Evolutionary conservation across 352 stramenopile genomes (phyloP).

Genomic region (Lagenidium giganteum): DNA sequence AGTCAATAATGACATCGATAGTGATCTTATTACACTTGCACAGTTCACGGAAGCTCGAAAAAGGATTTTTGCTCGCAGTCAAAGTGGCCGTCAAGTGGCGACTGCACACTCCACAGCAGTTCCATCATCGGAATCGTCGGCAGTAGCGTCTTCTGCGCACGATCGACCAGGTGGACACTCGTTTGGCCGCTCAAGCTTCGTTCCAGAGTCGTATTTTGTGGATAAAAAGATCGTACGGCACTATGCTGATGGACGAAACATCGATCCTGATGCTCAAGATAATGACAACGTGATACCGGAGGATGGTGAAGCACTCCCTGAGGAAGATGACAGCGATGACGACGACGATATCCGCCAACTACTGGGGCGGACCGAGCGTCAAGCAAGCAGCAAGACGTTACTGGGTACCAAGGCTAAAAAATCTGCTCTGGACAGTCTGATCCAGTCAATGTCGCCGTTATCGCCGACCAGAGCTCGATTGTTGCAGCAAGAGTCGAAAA

Average conservation of each 20-base stretch:
- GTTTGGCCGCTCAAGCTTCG: conserved; percentile 17
- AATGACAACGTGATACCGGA: conserved; percentile 8
- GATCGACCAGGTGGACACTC: conserved; percentile 6
- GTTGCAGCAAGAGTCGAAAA: conserved; percentile 30
- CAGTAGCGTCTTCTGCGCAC: conserved; percentile 7
- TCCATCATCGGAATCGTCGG: conserved; percentile 8
- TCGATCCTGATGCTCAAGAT: not conserved
- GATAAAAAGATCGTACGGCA: no score
- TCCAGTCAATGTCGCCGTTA: conserved; percentile 16
- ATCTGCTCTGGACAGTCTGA: conserved; percentile 38
- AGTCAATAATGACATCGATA: not conserved
- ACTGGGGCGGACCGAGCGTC: not conserved
- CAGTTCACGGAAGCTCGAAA: conserved; percentile 30
- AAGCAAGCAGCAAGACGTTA: not conserved
- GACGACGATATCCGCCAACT: conserved; percentile 1
- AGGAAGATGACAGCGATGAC: conserved; percentile 7
- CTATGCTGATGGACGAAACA: not conserved
- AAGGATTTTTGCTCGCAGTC: conserved; percentile 13
- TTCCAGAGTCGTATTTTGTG: conserved; percentile 13
- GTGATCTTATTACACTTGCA: conserved; percentile 23
- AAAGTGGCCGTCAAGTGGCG: conserved; percentile 1
- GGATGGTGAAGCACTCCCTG: conserved; percentile 5
- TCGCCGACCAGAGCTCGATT: conserved; percentile 26
- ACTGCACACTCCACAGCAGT: no score
- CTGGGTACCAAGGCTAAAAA: conserved; percentile 20